Evolutionary conservation across 2,329 filamentous ascomycete genomes (phyloP).

Genomic region (Cadophora gregata): DNA sequence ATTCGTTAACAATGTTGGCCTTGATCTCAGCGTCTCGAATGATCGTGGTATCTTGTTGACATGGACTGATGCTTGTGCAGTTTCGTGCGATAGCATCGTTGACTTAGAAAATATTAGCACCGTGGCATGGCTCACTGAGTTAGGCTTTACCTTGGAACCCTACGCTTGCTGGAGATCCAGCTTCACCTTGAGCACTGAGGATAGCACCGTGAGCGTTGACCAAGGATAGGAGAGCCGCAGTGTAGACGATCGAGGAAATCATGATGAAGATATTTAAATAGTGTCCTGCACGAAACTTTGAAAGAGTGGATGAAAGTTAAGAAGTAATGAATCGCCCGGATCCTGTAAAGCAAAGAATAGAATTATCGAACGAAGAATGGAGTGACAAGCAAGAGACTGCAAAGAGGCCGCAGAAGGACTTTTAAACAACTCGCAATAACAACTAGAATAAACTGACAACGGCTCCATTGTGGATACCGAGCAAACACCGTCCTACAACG

Average conservation of each 20-base stretch:
- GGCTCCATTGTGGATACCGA: constrained; percentile 24
- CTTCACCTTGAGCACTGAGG: constrained; percentile 52
- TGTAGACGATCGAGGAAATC: constrained; percentile 44
- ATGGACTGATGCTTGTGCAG: constrained; percentile 68
- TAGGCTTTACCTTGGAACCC: constrained; percentile 48
- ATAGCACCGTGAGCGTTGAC: constrained; percentile 54
- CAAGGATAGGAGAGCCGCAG: constrained; percentile 46
- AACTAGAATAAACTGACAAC: not conserved
- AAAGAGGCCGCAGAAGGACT: constrained; percentile 21
- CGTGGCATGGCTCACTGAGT: not conserved
- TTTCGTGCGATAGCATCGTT: constrained; percentile 63
- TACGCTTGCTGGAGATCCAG: constrained; percentile 53
- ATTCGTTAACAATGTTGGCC: constrained; percentile 61
- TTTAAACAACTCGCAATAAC: constrained; percentile 16
- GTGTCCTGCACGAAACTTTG: constrained; percentile 44
- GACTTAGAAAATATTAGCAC: constrained; percentile 46
- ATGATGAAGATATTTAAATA: constrained; percentile 44
- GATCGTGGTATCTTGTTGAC: constrained; percentile 69
- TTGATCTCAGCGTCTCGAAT: constrained; percentile 63
- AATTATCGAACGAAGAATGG: constrained; percentile 32
- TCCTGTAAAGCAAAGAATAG: constrained; percentile 32
- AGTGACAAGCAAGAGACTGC: constrained; percentile 31
- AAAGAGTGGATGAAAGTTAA: constrained; percentile 41
- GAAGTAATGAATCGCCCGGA: constrained; percentile 39
- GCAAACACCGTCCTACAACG: constrained; percentile 30